Evolutionary conservation across 805 yeast genomes (phyloP), one percentile per base, ranked within the genome.

Genomic region (Yarrowia sp.): DNA sequence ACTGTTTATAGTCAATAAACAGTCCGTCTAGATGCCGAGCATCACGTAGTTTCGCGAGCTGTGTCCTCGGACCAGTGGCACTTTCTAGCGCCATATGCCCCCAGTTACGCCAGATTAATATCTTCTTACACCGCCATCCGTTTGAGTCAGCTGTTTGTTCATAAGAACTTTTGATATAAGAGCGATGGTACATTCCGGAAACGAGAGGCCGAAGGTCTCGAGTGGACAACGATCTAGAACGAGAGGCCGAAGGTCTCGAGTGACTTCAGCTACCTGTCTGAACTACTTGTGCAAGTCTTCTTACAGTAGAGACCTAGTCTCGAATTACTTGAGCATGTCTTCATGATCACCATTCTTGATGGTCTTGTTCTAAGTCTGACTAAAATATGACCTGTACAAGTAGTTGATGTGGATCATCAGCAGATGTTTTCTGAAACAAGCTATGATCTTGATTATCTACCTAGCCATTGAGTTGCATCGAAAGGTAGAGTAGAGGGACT

Each of bases 121-220:
- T 51, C 31, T 51, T 47, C 58, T 51, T 51, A 51, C 58, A 51
- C 58, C 58, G 58, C 58, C 58, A 35, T 51, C 58, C 58, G 58
- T 51, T 51, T 51, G 58, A 51, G 58, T 51, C 58, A 51, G 32
- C 58, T 35, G 58, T 35, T 51, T 33, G 42, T 51, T 51, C 42
- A 47, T 35, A 51, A 35, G 32, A 35, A 24, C 58, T 51, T 51
- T 35, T 51, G 58, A 51, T 51, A 51, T 51, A 51, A 51, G 32
- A 51, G 58, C 16, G 58, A 51, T 51, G 58, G 58, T 51, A 51
- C 58, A 51, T 51, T 16, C 18, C 5, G n/a, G 8, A 8, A 10
- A 18, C 39, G 39, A 18, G 39, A 35, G 22, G 39, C 39, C 22
- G 22, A 4, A 33, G 19, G 36, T n/a, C 36, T n/a, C 18, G 19